A percentile compares a stretch with the other conserved stretches of the same genome.
Evolutionary conservation across 768 basidiomycete species (phyloP).

Genomic region (Tylopilus felleus): DNA sequence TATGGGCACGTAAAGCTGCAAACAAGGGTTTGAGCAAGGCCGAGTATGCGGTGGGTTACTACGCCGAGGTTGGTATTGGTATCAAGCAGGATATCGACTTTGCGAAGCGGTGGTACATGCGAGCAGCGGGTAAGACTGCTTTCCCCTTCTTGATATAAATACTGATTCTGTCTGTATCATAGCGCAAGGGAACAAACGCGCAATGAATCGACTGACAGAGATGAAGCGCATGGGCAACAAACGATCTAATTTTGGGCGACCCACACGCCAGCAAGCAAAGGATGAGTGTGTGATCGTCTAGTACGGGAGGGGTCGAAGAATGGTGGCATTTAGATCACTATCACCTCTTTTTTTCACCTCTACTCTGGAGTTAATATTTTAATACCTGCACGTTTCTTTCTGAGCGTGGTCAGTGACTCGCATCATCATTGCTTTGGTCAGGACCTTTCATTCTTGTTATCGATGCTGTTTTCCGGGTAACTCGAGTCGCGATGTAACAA

Average conservation of each 20-base stretch:
- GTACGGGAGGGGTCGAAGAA: conserved; percentile 6
- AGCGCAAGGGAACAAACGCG: conserved; percentile 98
- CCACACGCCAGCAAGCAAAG: conserved; percentile 90
- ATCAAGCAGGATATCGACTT: conserved; percentile 94
- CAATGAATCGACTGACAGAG: conserved; percentile 93
- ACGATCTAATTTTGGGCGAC: conserved; percentile 71
- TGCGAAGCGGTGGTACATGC: conserved; percentile 98
- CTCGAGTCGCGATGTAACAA: conserved; percentile 1
- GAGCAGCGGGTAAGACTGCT: conserved; percentile 80
- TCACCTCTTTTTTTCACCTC: neutral
- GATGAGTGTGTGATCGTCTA: conserved; percentile 88
- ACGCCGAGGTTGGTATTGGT: conserved; percentile 96
- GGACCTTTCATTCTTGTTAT: conserved; percentile 11
- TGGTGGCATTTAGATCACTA: conserved; percentile 9
- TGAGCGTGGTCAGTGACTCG: conserved; percentile 6
- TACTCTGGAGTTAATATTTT: conserved; percentile 1
- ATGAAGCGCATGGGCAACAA: conserved; percentile 88
- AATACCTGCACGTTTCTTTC: conserved; percentile 13
- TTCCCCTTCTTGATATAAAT: neutral
- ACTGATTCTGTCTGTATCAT: conserved; percentile 4
- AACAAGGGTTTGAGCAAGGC: conserved; percentile 97
- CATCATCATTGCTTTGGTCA: conserved; percentile 5
- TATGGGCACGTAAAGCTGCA: conserved; percentile 95
- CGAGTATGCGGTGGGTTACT: conserved; percentile 98
- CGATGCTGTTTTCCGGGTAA: conserved; percentile 13